Percentiles rank a stretch among this genome's conserved stretches.
These are phyloP conservation scores for Penicillium corylophilum DNA, from an alignment of 2,329 filamentous ascomycete species.

Conservation along the genomic window DNA sequence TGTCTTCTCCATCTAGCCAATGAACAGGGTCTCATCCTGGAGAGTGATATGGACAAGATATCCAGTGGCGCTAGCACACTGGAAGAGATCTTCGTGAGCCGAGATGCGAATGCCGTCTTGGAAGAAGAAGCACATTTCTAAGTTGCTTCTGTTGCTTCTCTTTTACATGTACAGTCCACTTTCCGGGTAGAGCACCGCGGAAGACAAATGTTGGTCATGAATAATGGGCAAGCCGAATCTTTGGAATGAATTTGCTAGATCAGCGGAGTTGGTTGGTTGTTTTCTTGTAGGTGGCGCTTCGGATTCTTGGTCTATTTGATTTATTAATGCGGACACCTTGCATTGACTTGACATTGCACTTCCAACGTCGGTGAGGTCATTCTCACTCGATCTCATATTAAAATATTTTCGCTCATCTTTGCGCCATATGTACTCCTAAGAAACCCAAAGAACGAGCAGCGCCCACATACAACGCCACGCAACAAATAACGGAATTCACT, in stretches of 20 bases:
- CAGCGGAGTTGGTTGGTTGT: constrained; percentile 21
- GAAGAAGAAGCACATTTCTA: constrained; percentile 37
- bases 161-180: constrained; percentile 19
- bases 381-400: neutral
- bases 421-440: neutral
- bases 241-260: constrained; percentile 12
- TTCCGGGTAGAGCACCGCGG: constrained; percentile 6
- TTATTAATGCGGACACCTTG: constrained; percentile 4
- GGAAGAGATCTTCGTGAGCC: constrained; percentile 47
- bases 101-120: constrained; percentile 41
- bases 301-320: constrained; percentile 3
- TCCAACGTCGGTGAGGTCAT: neutral
- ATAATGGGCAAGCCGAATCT: constrained; percentile 17
- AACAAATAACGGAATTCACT: neutral
- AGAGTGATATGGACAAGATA: constrained; percentile 50
- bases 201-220: constrained; percentile 19
- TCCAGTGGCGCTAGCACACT: constrained; percentile 32
- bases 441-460: neutral
- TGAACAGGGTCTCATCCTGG: constrained; percentile 81
- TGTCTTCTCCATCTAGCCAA: constrained; percentile 87
- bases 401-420: neutral
- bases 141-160: constrained; percentile 8
- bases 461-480: neutral
- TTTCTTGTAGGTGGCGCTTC: constrained; percentile 17
- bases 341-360: neutral